Conservation (phyloP, 306 rosid species). For the Argentina anserina region DNA sequence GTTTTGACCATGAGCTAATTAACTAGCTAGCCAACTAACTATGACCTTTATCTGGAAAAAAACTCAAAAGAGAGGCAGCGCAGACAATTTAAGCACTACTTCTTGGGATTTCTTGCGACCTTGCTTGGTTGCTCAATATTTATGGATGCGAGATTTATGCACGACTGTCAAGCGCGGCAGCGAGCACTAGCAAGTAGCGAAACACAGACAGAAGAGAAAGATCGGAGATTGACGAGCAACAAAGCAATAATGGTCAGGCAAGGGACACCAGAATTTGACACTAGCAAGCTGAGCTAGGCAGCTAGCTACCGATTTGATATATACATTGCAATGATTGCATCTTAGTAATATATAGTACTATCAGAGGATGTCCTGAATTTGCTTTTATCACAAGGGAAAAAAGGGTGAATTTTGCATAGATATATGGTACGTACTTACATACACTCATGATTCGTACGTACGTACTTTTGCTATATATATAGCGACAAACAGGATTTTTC, state of each 20-base stretch:
- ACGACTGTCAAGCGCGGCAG: neutral
- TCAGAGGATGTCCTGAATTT: neutral
- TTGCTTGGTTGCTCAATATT: neutral
- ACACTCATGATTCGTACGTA: too few species aligned
- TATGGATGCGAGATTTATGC: neutral
- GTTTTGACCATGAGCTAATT: neutral
- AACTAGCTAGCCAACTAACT: neutral
- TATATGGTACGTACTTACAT: neutral
- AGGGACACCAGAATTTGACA: neutral
- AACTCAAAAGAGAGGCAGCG: neutral
- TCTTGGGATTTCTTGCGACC: neutral
- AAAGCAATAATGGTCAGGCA: neutral
- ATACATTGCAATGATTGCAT: neutral
- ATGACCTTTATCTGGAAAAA: neutral
- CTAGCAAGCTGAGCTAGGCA: too few species aligned
- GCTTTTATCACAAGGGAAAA: neutral
- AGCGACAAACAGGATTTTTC: too few species aligned
- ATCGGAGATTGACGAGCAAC: neutral
- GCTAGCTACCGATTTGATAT: neutral
- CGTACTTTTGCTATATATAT: too few species aligned
- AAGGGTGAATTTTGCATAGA: neutral
- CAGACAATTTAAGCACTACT: neutral
- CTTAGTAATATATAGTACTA: neutral
- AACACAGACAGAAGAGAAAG: neutral
- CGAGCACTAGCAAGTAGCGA: neutral